Evolutionary conservation across 495 filamentous ascomycete species (phyloP), one percentile per base, ranked within the genome.

Genomic region (Talaromyces stipitatus): DNA sequence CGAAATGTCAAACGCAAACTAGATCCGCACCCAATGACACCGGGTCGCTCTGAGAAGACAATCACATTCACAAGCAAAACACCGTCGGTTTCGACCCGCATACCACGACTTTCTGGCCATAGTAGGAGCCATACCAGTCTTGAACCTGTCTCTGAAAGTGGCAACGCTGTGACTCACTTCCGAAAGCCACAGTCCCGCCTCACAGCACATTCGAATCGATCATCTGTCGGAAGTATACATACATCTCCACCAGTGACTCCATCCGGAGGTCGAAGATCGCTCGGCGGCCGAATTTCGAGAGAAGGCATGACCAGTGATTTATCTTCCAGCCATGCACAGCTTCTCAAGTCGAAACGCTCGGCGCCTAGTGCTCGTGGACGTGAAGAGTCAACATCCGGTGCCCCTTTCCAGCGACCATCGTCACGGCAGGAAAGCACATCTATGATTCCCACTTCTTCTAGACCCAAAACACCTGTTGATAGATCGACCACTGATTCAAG

Each of bases 121-220:
- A 79, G 83, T 32, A 84, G 88, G 45, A 77, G 79, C 10, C 81
- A 82, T 63, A 87, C 90, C n/a, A 86, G 74, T 30, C 78, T 98
- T 9, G 94, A 96, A 60, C 92, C 92, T 28, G 91, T 97, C 2
- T 96, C 89, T 36, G 95, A 97, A 70, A 89, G 85, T 56, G 92
- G 91, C 56, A 90, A 84, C 24, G 84, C 88, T 27, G 78, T 87
- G 58, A 75, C 75, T 41, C 75, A 71, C 53, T 79, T 77, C 51
- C 68, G 82, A 28, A 77, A 84, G 59, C 79, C 86, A 28, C 79
- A 82, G 55, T 88, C 86, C 5, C 81, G 85, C 54, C 71, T 88
- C 26, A 82, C 67, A 60, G 59, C 78, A n/a, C 82, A 89, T 69
- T 77, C 82, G 26, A 72, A 83, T 28, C 82, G 89, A 56, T 83